Percentiles rank a stretch among this genome's conserved stretches.
Evolutionary conservation across 345 rosid genomes (phyloP).

Genomic region (Sonneratia alba): DNA sequence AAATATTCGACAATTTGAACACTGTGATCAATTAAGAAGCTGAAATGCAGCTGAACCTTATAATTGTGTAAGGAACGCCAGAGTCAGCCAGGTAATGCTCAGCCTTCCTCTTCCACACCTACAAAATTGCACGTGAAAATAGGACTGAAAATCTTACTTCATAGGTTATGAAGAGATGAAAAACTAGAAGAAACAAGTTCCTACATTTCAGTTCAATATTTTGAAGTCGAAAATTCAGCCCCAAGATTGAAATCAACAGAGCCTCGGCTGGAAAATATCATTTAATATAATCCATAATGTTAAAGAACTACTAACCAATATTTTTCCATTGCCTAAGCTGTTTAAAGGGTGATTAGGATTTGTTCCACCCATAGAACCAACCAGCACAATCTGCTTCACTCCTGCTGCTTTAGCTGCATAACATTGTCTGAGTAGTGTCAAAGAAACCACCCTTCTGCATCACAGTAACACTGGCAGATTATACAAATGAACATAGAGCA

Average conservation of each 20-base stretch:
- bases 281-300: background rate
- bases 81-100: constrained; percentile 96
- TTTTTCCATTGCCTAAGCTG: constrained; percentile 87
- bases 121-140: background rate
- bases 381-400: constrained; percentile 89
- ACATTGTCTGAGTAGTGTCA: background rate
- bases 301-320: constrained; percentile 48
- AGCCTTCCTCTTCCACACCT: constrained; percentile 99
- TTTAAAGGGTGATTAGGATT: constrained; percentile 60
- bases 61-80: constrained; percentile 84
- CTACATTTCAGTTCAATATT: background rate
- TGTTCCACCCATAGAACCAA: constrained; percentile 98
- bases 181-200: background rate
- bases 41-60: constrained; percentile 42
- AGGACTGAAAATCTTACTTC: background rate
- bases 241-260: background rate
- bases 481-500: background rate
- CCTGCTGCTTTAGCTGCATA: constrained; percentile 79
- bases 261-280: background rate
- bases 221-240: background rate
- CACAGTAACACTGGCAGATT: constrained; percentile 4
- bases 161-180: background rate
- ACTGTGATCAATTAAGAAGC: background rate
- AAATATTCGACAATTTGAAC: background rate
- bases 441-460: background rate